These are phyloP conservation scores for Boletus sp. DNA, from an alignment of 768 basidiomycete genomes.

Conservation along the genomic window DNA sequence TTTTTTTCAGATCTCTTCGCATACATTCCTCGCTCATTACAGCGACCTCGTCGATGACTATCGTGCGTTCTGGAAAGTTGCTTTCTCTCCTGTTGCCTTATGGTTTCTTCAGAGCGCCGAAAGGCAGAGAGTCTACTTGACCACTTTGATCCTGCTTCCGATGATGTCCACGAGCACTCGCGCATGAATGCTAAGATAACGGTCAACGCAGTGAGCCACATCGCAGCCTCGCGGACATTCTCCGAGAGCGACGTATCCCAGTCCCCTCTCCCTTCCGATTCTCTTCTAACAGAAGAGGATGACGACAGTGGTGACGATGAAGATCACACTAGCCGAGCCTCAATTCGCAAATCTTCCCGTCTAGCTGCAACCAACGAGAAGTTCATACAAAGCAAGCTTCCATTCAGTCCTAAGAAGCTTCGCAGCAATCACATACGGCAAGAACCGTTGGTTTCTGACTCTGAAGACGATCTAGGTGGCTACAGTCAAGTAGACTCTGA, in stretches of 20 bases:
- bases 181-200: constrained; percentile 44
- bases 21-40: constrained; percentile 38
- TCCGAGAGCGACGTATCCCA: constrained; percentile 12
- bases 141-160: constrained; percentile 60
- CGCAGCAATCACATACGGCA: constrained; percentile 34
- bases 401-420: constrained; percentile 69
- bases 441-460: constrained; percentile 29
- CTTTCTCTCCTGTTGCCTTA: constrained; percentile 8
- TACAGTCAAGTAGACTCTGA: constrained; percentile 36
- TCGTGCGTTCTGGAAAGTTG: constrained; percentile 38
- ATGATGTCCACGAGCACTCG: constrained; percentile 54
- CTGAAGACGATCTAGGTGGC: constrained; percentile 41
- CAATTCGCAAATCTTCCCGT: constrained; percentile 20
- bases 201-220: constrained; percentile 23
- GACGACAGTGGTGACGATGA: constrained; percentile 18
- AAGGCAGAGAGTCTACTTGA: constrained; percentile 43
- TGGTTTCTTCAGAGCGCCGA: constrained; percentile 39
- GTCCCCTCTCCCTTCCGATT: constrained; percentile 10
- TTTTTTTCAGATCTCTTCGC: constrained; percentile 42
- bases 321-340: background rate
- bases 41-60: constrained; percentile 53
- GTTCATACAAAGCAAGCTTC: constrained; percentile 39
- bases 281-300: constrained; percentile 31
- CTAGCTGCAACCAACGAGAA: constrained; percentile 2
- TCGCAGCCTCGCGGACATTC: constrained; percentile 1